These are phyloP conservation scores for Opeltia flavorubescens DNA, from an alignment of 495 filamentous ascomycete genomes.

Conservation along the genomic window DNA sequence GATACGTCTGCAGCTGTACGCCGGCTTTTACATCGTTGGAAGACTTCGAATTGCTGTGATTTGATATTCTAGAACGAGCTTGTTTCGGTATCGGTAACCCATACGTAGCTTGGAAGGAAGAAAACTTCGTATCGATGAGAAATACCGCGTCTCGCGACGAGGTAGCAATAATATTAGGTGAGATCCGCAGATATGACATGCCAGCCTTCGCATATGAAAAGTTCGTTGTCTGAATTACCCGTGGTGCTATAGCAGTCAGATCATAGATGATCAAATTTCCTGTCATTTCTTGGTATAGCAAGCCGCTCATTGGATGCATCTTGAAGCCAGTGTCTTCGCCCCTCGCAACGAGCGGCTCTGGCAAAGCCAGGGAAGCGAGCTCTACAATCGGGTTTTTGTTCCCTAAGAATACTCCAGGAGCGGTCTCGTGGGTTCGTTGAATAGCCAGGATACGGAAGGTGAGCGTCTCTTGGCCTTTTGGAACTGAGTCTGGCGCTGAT, in stretches of 20 bases:
- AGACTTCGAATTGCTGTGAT: background rate
- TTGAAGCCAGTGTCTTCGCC: constrained; percentile 3
- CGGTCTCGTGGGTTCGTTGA: background rate
- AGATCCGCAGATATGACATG: constrained; percentile 9
- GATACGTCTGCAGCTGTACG: constrained; percentile 30
- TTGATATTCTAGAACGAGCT: background rate
- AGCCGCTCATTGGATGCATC: constrained; percentile 7
- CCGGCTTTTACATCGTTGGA: background rate
- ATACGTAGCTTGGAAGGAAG: constrained; percentile 7
- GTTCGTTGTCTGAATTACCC: constrained; percentile 1
- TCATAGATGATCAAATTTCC: constrained; percentile 7
- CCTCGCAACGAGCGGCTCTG: constrained; percentile 1
- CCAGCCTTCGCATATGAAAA: background rate
- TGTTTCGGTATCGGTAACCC: background rate
- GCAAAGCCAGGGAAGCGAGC: constrained; percentile 4
- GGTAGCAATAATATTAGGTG: constrained; percentile 7
- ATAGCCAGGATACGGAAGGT: background rate
- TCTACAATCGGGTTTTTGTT: background rate
- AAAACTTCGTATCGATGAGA: constrained; percentile 8
- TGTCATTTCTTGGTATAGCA: constrained; percentile 7
- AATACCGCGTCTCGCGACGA: constrained; percentile 1
- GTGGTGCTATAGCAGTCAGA: constrained; percentile 5
- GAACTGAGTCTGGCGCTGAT: background rate
- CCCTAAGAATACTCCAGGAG: background rate
- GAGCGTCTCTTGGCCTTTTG: background rate